phyloP scores from a whole-genome alignment of 2,329 filamentous ascomycete genomes.

The Apiospora sp. region DNA sequence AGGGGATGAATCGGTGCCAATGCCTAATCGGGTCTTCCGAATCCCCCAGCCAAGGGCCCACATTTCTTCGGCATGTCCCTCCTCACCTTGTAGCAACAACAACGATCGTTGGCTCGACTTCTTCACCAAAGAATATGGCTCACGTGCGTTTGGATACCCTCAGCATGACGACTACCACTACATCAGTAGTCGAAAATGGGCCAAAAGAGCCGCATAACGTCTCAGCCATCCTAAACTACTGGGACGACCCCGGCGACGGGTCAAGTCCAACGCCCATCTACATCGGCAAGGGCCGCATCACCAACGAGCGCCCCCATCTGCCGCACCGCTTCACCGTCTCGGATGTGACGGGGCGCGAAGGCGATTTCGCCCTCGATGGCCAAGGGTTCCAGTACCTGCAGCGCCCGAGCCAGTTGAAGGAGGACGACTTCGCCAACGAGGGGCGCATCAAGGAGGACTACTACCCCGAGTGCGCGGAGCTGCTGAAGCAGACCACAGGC shows the following conservation, averaged over 20 bases:
- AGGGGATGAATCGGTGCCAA: not conserved
- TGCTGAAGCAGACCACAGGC: conserved; percentile 70
- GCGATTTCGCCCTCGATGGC: conserved; percentile 46
- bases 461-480: conserved; percentile 75
- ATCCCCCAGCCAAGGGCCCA: not conserved
- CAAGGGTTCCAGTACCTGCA: conserved; percentile 48
- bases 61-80: conserved; percentile 10
- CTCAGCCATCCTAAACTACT: conserved; percentile 47
- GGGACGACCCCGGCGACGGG: conserved; percentile 51
- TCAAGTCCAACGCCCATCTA: conserved; percentile 48
- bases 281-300: conserved; percentile 43
- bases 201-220: conserved; percentile 39
- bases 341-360: conserved; percentile 47
- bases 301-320: conserved; percentile 41
- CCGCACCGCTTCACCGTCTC: conserved; percentile 43
- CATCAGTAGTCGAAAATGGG: not conserved
- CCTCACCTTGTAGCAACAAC: not conserved
- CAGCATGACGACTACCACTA: not conserved
- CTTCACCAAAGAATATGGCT: not conserved
- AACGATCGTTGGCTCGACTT: not conserved
- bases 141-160: not conserved
- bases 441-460: conserved; percentile 70
- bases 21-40: conserved; percentile 9
- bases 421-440: conserved; percentile 59
- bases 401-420: conserved; percentile 35